Percentiles rank a stretch among this genome's conserved stretches.
These are phyloP conservation scores for Neurospora sp. DNA, from an alignment of 2,329 filamentous ascomycete genomes.

Conservation along the genomic window DNA sequence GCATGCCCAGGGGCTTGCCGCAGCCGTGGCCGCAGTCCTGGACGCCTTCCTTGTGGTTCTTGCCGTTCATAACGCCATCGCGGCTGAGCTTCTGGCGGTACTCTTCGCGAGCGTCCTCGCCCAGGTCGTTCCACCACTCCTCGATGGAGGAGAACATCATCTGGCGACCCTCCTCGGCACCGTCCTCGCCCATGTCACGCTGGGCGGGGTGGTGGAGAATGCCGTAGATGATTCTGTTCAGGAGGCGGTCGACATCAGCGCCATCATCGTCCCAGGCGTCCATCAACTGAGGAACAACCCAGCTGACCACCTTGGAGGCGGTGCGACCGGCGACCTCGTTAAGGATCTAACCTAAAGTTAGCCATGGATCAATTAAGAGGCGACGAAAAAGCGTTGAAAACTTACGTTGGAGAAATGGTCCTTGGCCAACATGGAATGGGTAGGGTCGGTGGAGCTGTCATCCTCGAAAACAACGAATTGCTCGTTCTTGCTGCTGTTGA, in stretches of 20 bases:
- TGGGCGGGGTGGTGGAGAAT: slow-evolving; percentile 85
- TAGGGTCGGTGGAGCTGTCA: slow-evolving; percentile 67
- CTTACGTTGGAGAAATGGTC: slow-evolving; percentile 82
- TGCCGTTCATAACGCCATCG: slow-evolving; percentile 62
- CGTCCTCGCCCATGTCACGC: slow-evolving; percentile 58
- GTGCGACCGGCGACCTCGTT: slow-evolving; percentile 83
- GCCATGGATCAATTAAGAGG: slow-evolving; percentile 3
- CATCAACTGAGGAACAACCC: slow-evolving; percentile 85
- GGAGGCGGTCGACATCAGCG: slow-evolving; percentile 56
- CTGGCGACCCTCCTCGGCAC: slow-evolving; percentile 58
- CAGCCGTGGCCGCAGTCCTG: slow-evolving; percentile 80
- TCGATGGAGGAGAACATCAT: slow-evolving; percentile 73
- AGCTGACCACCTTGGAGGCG: slow-evolving; percentile 67
- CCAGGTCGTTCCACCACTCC: slow-evolving; percentile 70
- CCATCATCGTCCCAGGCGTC: slow-evolving; percentile 73
- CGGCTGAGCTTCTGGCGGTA: slow-evolving; percentile 69
- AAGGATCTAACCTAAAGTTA: slow-evolving; percentile 36
- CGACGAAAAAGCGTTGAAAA: slow-evolving; percentile 1
- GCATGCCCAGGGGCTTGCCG: slow-evolving; percentile 65
- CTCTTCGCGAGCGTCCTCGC: slow-evolving; percentile 49
- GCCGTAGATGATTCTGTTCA: slow-evolving; percentile 69
- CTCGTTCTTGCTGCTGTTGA: slow-evolving; percentile 71
- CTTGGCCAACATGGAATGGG: slow-evolving; percentile 92
- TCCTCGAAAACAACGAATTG: slow-evolving; percentile 82
- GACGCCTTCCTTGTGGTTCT: slow-evolving; percentile 81